Evolutionary conservation across 2,329 filamentous ascomycete genomes (phyloP).

Genomic region (Plectosphaerella cucumerina): DNA sequence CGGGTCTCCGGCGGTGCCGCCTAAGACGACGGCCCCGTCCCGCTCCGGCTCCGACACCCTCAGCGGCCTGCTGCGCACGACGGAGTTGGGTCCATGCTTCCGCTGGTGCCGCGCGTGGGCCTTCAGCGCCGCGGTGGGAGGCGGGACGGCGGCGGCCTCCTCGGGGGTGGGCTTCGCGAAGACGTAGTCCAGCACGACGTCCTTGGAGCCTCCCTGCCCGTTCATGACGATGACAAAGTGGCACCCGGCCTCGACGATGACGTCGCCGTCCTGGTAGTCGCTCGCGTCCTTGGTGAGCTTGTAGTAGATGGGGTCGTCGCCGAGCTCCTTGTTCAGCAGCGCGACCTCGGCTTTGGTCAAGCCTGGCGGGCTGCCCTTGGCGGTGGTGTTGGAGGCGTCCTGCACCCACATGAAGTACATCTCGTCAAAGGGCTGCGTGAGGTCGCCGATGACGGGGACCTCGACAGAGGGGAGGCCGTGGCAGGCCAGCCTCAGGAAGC

Average conservation of each 20-base stretch:
- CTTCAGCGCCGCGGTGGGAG: not conserved
- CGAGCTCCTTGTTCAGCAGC: not conserved
- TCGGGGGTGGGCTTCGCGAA: constrained; percentile 14
- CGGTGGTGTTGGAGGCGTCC: constrained; percentile 11
- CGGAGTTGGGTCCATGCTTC: not conserved
- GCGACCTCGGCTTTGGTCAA: constrained; percentile 15
- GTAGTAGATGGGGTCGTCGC: not conserved
- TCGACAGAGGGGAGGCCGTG: constrained; percentile 15
- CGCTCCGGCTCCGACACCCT: too few relatives aligned
- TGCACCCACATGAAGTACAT: constrained; percentile 27
- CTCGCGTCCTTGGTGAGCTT: not conserved
- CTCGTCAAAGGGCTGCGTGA: constrained; percentile 29
- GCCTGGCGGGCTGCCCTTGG: not conserved
- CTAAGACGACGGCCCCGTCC: too few relatives aligned
- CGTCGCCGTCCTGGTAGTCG: constrained; percentile 6
- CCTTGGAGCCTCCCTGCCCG: not conserved
- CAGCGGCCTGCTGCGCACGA: not conserved
- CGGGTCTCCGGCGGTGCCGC: constrained; percentile 1
- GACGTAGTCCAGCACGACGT: constrained; percentile 18
- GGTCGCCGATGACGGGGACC: constrained; percentile 22
- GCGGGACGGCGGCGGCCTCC: not conserved
- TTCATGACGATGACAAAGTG: constrained; percentile 20
- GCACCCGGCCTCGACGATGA: constrained; percentile 15
- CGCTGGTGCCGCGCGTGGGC: not conserved
- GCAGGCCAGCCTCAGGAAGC: constrained; percentile 13